Evolutionary conservation across 1,284 basidiomycete genomes (phyloP), one percentile per base, ranked within the genome.

Genomic region (Coniferiporia weirii): DNA sequence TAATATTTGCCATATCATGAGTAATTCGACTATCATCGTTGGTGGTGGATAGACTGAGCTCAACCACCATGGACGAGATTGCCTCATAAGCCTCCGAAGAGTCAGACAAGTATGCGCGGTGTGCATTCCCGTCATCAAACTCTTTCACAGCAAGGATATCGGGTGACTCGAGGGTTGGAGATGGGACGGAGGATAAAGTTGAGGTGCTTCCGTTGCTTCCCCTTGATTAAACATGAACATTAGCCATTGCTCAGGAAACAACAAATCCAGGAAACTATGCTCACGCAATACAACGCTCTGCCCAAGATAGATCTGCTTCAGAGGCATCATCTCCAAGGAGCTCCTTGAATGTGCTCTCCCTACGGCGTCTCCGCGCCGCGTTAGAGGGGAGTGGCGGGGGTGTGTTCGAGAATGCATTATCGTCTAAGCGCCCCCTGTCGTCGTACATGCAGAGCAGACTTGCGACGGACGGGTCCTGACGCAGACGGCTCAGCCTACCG

Each of bases 241-340:
- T 9, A 17, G 17, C n/a, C 15, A 34, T 56, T 12, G 19, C 43
- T 22, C 13, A 17, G 12, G 19, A 47, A 48, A 36, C 10, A 45
- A 58, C 43, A 22, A 50, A 34, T 9, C 10, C 12, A 8, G 44
- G n/a, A 1, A 55, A 44, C 27, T 10, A 19, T 49, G 66, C 82
- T 61, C 66, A 89, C 88, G 77, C 79, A 59, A 91, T 74, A 69
- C 81, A 84, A 38, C 79, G 78, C 71, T 91, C 88, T 10, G 88
- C 88, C 88, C 88, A 91, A 2, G 86, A 89, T 55, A 91, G 87
- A 65, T 90, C 88, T 9, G 85, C 83, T 66, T 88, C 85, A 3
- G 68, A 70, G 57, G 71, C 68, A 32, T 76, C 73, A 3, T 85
- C 85, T 32, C 63, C 63, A 12, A 91, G 75, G 1, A 91, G 72